These are phyloP conservation scores for Tilletia horrida DNA, from an alignment of 1,284 basidiomycete genomes.

Conservation along the genomic window DNA sequence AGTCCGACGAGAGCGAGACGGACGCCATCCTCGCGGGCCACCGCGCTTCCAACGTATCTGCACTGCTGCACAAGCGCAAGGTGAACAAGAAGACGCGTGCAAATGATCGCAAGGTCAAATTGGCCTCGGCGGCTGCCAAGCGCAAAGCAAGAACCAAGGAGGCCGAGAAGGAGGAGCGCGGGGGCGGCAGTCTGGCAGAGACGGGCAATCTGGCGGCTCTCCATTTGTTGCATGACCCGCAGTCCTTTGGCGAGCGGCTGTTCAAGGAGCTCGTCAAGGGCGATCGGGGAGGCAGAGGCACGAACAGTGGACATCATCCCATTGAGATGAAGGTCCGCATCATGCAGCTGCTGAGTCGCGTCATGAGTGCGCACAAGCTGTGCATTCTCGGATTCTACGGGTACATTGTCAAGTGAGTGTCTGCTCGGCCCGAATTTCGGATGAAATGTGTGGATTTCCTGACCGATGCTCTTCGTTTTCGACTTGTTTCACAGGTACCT, in stretches of 20 bases:
- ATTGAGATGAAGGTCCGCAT: slow-evolving; percentile 95
- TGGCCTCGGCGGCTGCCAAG: slow-evolving; percentile 42
- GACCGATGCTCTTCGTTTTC: slow-evolving; percentile 58
- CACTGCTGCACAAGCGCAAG: slow-evolving; percentile 48
- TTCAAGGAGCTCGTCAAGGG: slow-evolving; percentile 80
- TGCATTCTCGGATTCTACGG: slow-evolving; percentile 95
- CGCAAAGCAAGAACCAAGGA: slow-evolving; percentile 38
- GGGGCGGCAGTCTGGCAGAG: slow-evolving; percentile 25
- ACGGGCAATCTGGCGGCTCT: slow-evolving; percentile 83
- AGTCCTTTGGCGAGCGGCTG: slow-evolving; percentile 90
- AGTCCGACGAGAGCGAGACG: slow-evolving; percentile 31
- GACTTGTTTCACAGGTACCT: slow-evolving; percentile 67
- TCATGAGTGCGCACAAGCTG: slow-evolving; percentile 89
- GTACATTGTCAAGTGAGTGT: slow-evolving; percentile 70
- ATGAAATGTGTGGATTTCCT: slow-evolving; percentile 58
- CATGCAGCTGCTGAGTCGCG: slow-evolving; percentile 94
- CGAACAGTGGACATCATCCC: slow-evolving; percentile 56
- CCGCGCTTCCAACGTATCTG: slow-evolving; percentile 37
- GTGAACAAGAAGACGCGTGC: slow-evolving; percentile 51
- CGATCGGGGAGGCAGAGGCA: slow-evolving; percentile 68
- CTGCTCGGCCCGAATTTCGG: slow-evolving; percentile 22
- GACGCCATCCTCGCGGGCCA: slow-evolving; percentile 20
- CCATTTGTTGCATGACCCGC: slow-evolving; percentile 90
- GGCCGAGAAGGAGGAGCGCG: slow-evolving; percentile 33
- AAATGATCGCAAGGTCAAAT: slow-evolving; percentile 48